Evolutionary conservation across 2,329 filamentous ascomycete species (phyloP), one percentile per base, ranked within the genome.

Genomic region (Trichophyton equinum): DNA sequence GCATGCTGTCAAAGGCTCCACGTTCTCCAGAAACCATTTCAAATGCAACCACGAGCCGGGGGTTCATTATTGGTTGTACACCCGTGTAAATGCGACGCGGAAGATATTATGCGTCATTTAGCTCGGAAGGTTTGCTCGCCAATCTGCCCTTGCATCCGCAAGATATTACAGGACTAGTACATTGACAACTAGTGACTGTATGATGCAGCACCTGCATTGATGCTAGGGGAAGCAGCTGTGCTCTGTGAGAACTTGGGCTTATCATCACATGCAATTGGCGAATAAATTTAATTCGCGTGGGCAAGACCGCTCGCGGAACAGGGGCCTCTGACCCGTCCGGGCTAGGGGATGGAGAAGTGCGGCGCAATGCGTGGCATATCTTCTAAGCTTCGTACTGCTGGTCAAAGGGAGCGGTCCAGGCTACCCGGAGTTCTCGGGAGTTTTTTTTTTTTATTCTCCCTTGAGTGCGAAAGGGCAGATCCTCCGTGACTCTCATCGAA

Each of bases 21-120:
- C 18, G 51, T 36, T n/a, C 13, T 20, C 25, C n/a, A 36, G 15
- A 55, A 36, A 55, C 25, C 13, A 55, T 27, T 36, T 55, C 27
- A 36, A 36, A 55, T 55, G 51, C 20, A 55, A 55, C 30, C 15
- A 22, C 27, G 6, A 36, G 13, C 30, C 30, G 27, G 27, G 30
- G 25, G 11, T 18, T 30, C 51, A 20, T 55, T 55, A 55, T 36
- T 36, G 51, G 51, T 36, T 27, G 51, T 27, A 55, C 51, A 18
- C 33, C 46, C 46, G 46, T 51, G 25, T 13, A 27, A 27, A 51
- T 25, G 46, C 27, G 51, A 55, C 2, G 51, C 30, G 27, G 51
- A 55, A 36, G 51, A 55, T 55, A 55, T 33, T 55, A 33, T 55
- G 51, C 51, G 51, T 55, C 51, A 55, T 55, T 55, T 55, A 55